These are phyloP conservation scores for Lichtheimia ramosa DNA, from an alignment of 371 early-diverging fungal species.

Conservation along the genomic window DNA sequence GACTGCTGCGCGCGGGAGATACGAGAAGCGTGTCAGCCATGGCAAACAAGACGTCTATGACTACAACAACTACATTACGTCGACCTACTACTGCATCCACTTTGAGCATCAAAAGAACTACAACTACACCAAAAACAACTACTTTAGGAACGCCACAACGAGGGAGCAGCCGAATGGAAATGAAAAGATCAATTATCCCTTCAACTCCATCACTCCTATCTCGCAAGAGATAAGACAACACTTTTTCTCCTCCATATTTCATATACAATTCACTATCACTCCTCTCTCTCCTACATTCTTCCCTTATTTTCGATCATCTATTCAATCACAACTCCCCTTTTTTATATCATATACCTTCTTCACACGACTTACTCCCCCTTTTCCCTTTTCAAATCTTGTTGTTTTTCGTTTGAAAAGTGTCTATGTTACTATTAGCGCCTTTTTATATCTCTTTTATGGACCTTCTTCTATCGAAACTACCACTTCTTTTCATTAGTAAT, in stretches of 20 bases:
- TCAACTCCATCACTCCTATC: too few species aligned
- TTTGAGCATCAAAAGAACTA: too few species aligned
- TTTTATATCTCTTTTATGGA: too few species aligned
- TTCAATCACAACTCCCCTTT: not conserved
- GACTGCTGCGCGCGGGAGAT: not conserved
- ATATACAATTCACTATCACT: not conserved
- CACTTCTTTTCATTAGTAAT: too few species aligned
- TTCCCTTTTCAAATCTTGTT: not conserved
- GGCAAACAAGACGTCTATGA: not conserved
- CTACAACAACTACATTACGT: not conserved
- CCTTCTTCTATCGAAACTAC: too few species aligned
- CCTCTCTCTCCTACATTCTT: not conserved
- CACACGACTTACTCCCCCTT: not conserved
- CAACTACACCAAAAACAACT: too few species aligned
- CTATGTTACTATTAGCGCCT: too few species aligned
- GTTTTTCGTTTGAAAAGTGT: too few species aligned
- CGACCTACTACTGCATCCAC: not conserved
- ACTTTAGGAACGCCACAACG: too few species aligned
- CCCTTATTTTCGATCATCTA: not conserved
- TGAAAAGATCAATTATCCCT: too few species aligned
- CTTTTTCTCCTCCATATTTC: not conserved
- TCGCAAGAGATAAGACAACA: not conserved
- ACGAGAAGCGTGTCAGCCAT: slow-evolving; percentile 9
- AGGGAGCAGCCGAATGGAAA: too few species aligned
- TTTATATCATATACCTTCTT: not conserved